Base-by-base conservation (phyloP, 345 rosid genomes). In the Eucalyptus sp. region DNA sequence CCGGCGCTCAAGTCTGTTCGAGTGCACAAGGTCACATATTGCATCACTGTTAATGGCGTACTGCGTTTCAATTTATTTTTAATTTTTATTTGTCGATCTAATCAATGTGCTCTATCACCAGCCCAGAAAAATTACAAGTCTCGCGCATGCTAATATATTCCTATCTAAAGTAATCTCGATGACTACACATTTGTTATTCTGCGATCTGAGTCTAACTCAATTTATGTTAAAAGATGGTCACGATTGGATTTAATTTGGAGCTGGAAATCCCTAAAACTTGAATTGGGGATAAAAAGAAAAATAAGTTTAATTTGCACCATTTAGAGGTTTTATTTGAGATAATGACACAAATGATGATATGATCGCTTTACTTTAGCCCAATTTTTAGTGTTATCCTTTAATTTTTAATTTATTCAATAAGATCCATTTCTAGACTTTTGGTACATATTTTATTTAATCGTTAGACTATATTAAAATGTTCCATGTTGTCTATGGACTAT, bases 191-290 rank as follows among this genome's bases (percentile, higher is more conserved):
- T 37, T 20, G 4, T 18, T 10, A 22, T 17, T 71, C 1, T 0
- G 3, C 8, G 0, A 71, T 7, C 2, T 3, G 5, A 76, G 15
- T 12, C 83, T 20, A 10, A 11, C 8, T 76, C 4, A 3, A 22
- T 76, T 3, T 6, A 71, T 37, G 46, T 9, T 13, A 33, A 33
- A 71, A 71, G 44, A 37, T 10, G 7, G 13, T 37, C 3, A 22
- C 2, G 4, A 37, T 17, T 2, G 0, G 14, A 37, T 17, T 71
- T 2, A 1, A 71, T 68, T 5, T 20, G 0, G 13, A 71, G 81
- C 2, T 6, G 13, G 7, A 71, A 17, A 17, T 17, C 12, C 25
- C 4, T 33, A 10, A 71, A 33, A 7, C 33, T 9, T 68, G 6
- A 68, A 17, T 33, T 17, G 13, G 44, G 24, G 0, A 14, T 33